A percentile compares a stretch with the other conserved stretches of the same genome.
These are phyloP conservation scores for Nicotiana attenuata DNA, from an alignment of 257 asterid genomes.

Conservation along the genomic window DNA sequence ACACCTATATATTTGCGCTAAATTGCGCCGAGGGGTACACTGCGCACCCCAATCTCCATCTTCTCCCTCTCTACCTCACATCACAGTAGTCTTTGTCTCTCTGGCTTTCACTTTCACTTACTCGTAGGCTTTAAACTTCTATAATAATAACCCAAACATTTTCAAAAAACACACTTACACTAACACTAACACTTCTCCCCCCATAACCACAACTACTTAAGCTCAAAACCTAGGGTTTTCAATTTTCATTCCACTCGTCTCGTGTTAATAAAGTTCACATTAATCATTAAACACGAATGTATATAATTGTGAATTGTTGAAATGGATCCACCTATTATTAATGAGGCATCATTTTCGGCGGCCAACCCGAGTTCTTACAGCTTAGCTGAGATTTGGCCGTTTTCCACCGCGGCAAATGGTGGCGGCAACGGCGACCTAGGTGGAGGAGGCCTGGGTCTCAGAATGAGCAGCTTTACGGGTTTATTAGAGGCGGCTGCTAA, in stretches of 20 bases:
- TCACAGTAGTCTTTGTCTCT: conserved; percentile 25
- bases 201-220: not conserved
- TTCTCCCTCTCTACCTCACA: conserved; percentile 41
- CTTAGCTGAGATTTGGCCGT: conserved; percentile 69
- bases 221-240: not conserved
- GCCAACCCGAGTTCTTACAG: conserved; percentile 67
- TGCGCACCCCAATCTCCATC: conserved; percentile 5
- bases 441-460: conserved; percentile 45
- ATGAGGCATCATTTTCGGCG: conserved; percentile 65
- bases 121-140: not conserved
- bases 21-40: not conserved
- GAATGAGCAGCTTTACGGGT: conserved; percentile 41
- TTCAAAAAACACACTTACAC: not conserved
- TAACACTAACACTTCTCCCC: conserved; percentile 9
- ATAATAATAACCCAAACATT: not conserved
- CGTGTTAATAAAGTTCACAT: not conserved
- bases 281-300: not conserved
- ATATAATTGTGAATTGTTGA: conserved; percentile 1
- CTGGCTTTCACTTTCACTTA: not conserved
- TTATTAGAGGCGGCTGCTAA: conserved; percentile 21
- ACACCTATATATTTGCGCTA: not conserved
- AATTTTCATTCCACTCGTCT: not conserved
- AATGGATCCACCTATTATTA: conserved; percentile 86
- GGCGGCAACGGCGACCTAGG: conserved; percentile 14
- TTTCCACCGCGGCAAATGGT: conserved; percentile 31